Evolutionary conservation across 78 protist genomes (phyloP), one percentile per base, ranked within the genome.

Genomic region (Mantamonas sphyraenae): DNA sequence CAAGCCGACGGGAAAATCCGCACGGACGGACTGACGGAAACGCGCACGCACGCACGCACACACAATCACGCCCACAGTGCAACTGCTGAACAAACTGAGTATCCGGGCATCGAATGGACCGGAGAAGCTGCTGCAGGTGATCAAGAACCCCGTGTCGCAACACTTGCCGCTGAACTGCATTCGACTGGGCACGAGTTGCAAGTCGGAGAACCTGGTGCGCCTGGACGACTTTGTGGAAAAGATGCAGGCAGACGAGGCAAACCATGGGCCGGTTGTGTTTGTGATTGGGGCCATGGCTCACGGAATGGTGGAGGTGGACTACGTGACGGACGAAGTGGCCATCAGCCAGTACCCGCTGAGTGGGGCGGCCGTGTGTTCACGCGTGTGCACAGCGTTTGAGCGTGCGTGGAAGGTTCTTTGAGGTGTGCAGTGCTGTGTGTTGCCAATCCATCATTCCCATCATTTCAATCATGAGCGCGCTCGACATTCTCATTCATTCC

Each of bases 131-230:
- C 68, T 97, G 60, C 88, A 87, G 38, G 95, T 92, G 31, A 86
- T 97, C 61, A 91, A 90, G 63, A 95, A 95, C 43, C 98, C 98
- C 34, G 74, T 96, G 50, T 89, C 94, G 16, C 82, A 90, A 28
- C 86, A 94, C 71, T 56, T 96, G 17, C 95, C 95, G 2, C 26
- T 76, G 3, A 68, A 70, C 37, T 80, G 89, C 57, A n/a, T n/a
- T n/a, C n/a, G n/a, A n/a, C n/a, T n/a, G n/a, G n/a, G n/a, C n/a
- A n/a, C n/a, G n/a, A n/a, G n/a, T n/a, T n/a, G n/a, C n/a, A n/a
- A n/a, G n/a, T n/a, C n/a, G n/a, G 64, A 3, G 51, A 55, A 19
- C 57, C 81, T 19, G 70, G 85, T 61, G 39, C 26, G 0, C 42
- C 39, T 69, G 79, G 31, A n/a, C 45, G 56, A 79, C 22, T 74